A percentile compares a stretch with the other conserved stretches of the same genome.
phyloP scores from a whole-genome alignment of 345 rosid species.

The Pistacia vera region DNA sequence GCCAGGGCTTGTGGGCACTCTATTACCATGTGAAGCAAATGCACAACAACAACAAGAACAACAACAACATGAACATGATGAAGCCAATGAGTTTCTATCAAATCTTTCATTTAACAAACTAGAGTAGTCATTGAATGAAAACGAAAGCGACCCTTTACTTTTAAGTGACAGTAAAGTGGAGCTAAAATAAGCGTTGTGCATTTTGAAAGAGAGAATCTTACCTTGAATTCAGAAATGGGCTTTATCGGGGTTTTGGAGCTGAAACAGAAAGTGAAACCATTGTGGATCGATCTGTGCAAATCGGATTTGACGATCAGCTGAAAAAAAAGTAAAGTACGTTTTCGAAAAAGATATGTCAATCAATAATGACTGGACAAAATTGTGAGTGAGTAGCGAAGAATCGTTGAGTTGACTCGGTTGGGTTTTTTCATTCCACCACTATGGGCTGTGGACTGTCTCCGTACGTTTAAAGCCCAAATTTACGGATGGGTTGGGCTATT shows the following conservation, averaged over 20 bases:
- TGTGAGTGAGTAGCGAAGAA: not conserved
- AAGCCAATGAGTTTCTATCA: constrained; percentile 32
- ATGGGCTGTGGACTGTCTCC: not conserved
- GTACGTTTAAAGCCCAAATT: not conserved
- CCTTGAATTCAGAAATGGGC: constrained; percentile 21
- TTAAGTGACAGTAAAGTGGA: constrained; percentile 49
- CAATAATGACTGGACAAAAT: not conserved
- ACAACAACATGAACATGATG: constrained; percentile 41
- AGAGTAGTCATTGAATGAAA: constrained; percentile 55
- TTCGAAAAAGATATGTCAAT: not conserved
- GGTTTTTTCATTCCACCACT: not conserved
- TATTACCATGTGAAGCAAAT: constrained; percentile 26
- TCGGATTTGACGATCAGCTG: constrained; percentile 7
- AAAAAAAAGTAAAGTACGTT: not conserved
- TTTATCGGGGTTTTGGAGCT: constrained; percentile 10
- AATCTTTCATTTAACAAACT: constrained; percentile 48
- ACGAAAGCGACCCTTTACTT: constrained; percentile 44
- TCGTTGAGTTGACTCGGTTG: constrained; percentile 8
- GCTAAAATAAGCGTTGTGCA: constrained; percentile 54
- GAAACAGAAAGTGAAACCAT: constrained; percentile 15
- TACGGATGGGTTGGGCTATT: not conserved
- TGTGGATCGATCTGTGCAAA: constrained; percentile 12
- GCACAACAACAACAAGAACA: constrained; percentile 39
- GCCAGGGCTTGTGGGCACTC: constrained; percentile 42
- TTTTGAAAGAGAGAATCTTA: constrained; percentile 21